phyloP scores from a whole-genome alignment of 1,284 basidiomycete genomes.

The Phylloporus gajari region DNA sequence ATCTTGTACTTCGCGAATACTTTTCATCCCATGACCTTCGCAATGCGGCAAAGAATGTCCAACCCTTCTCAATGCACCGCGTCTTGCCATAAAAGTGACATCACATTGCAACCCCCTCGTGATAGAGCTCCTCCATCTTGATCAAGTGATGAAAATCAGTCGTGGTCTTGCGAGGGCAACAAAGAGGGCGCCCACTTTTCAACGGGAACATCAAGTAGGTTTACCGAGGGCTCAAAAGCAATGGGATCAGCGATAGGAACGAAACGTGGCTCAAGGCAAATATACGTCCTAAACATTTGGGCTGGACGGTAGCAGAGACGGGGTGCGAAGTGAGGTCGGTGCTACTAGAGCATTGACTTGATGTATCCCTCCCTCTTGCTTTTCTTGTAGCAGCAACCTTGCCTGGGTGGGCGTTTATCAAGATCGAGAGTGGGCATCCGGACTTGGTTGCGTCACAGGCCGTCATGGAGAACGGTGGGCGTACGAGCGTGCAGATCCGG shows the following conservation, averaged over 20 bases:
- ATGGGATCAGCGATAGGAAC: neutral
- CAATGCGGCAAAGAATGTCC: too few relatives aligned
- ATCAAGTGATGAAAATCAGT: too few relatives aligned
- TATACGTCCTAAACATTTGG: conserved; percentile 62
- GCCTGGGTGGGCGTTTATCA: conserved; percentile 75
- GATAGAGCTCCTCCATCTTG: too few relatives aligned
- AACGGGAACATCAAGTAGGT: neutral
- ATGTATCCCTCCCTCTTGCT: neutral
- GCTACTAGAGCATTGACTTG: neutral
- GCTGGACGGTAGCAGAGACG: conserved; percentile 79
- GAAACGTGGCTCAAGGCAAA: conserved; percentile 67
- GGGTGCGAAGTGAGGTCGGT: conserved; percentile 71
- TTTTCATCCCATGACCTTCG: too few relatives aligned
- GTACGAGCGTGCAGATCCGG: conserved; percentile 34
- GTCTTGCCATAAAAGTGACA: too few relatives aligned
- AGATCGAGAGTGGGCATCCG: conserved; percentile 78
- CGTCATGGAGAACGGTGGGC: too few relatives aligned
- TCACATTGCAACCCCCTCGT: too few relatives aligned
- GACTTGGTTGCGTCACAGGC: conserved; percentile 65
- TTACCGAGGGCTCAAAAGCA: neutral
- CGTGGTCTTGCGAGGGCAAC: conserved; percentile 3
- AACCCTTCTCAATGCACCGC: too few relatives aligned
- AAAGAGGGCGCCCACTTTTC: neutral
- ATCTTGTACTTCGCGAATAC: too few relatives aligned
- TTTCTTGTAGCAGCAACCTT: conserved; percentile 71